phyloP scores from a whole-genome alignment of 176 grass and related monocot genomes.

The Juncus inflexus region DNA sequence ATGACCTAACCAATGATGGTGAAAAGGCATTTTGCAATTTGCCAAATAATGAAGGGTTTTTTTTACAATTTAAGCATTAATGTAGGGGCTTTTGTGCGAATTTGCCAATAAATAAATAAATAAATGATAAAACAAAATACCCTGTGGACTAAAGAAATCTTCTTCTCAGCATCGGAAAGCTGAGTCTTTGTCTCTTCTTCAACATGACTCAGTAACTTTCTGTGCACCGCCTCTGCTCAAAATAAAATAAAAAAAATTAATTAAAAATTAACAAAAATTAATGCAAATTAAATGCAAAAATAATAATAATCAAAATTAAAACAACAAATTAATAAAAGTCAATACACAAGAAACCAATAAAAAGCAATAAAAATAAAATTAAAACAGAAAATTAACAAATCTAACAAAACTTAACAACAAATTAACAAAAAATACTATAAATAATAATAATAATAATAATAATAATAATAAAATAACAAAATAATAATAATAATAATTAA shows the following conservation, averaged over 20 bases:
- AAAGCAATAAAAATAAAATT: not conserved
- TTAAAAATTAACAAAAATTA: not conserved
- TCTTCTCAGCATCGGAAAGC: slow-evolving; percentile 62
- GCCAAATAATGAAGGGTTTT: not conserved
- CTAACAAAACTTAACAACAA: too few relatives aligned
- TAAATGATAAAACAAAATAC: slow-evolving; percentile 24
- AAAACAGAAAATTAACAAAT: too few relatives aligned
- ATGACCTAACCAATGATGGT: too few relatives aligned
- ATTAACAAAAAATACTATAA: too few relatives aligned
- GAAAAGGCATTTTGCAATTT: too few relatives aligned
- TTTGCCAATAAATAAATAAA: not conserved
- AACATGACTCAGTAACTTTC: slow-evolving; percentile 60
- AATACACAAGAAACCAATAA: not conserved
- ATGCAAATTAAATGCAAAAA: too few relatives aligned
- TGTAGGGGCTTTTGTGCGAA: not conserved
- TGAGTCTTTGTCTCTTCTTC: slow-evolving; percentile 56
- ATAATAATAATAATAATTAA: not conserved
- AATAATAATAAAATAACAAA: too few relatives aligned
- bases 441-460: too few relatives aligned
- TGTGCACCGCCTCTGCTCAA: slow-evolving; percentile 55
- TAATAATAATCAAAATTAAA: too few relatives aligned
- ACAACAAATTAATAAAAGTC: not conserved
- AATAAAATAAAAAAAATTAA: too few relatives aligned
- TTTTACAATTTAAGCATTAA: not conserved
- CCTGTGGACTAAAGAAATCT: slow-evolving; percentile 58